Evolutionary conservation across 2,329 filamentous ascomycete genomes (phyloP), one percentile per base, ranked within the genome.

Genomic region (Beauveria sp.): DNA sequence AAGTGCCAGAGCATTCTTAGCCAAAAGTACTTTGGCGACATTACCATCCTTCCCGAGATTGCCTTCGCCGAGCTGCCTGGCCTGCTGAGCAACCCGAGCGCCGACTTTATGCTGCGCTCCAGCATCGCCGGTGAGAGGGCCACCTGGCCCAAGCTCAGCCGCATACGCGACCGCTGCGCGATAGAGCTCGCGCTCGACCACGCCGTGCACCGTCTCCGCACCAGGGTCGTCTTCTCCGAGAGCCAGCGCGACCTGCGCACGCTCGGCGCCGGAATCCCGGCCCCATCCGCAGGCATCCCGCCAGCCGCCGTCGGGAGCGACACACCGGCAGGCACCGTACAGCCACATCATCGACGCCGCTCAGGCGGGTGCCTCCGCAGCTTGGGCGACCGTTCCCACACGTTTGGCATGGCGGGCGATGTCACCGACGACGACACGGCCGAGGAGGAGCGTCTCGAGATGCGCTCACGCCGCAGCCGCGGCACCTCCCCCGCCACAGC

Each of bases 21-120:
- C 65, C 93, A 98, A 69, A 91, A 89, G 65, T 98, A 98, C 70
- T 93, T 90, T 2, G 93, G 93, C 7, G 93, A 98, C 73, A 96
- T 98, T 70, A 98, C 92, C 50, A 96, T 98, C 59, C 80, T 96
- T 38, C 93, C 93, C 0, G 86, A 91, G 59, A 87, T 96, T 62
- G 83, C 83, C 5, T 85, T 89, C 58, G 81, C 86, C 8, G 88
- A 96, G 64, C 83, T 96, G 24, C 87, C 89, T 1, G 82, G 84
- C 9, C 86, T 97, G 28, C 78, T 98, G 50, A 88, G 83, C 65
- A 98, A 98, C 62, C 93, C 93, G 1, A 92, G 89, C 0, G 77
- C 86, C 0, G 90, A 93, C 5, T 98, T 96, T 71, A 96, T 98
- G 90, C 73, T 88, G 5, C 82, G 88, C 52, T 88, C 90, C 9